These are phyloP conservation scores for Boletus rufocinnamomeus DNA, from an alignment of 768 basidiomycete species.

Conservation along the genomic window DNA sequence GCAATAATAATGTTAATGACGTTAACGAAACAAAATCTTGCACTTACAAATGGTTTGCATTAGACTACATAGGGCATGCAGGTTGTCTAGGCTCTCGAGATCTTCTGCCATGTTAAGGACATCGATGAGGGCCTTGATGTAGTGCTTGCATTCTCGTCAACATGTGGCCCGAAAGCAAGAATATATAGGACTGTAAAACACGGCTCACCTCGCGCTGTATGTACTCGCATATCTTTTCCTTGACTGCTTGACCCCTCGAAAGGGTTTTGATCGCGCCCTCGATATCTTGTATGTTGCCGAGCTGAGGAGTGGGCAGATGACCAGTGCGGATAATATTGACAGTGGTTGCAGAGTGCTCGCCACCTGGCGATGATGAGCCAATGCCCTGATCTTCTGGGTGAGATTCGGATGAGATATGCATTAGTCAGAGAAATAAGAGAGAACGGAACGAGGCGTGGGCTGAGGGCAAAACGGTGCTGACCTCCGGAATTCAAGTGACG, in stretches of 20 bases:
- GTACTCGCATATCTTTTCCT: conserved; percentile 88
- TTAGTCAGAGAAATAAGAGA: conserved; percentile 19
- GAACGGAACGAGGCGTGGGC: conserved; percentile 12
- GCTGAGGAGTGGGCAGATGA: conserved; percentile 71
- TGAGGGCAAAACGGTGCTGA: conserved; percentile 39
- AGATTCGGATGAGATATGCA: conserved; percentile 16
- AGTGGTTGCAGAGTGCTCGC: conserved; percentile 60
- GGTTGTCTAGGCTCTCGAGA: conserved; percentile 83
- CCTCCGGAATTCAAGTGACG: conserved; percentile 71
- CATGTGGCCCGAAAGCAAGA: not conserved
- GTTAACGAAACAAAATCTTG: not conserved
- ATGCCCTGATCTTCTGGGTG: conserved; percentile 47
- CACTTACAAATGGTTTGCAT: conserved; percentile 92
- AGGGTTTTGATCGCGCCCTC: conserved; percentile 77
- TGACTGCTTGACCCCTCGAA: conserved; percentile 67
- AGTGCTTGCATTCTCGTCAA: conserved; percentile 55
- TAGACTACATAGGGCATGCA: conserved; percentile 87
- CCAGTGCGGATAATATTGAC: conserved; percentile 69
- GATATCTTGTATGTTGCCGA: conserved; percentile 78
- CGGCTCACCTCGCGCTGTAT: conserved; percentile 78
- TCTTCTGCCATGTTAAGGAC: conserved; percentile 91
- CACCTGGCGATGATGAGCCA: conserved; percentile 64
- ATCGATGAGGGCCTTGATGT: conserved; percentile 82
- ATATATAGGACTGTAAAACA: not conserved
- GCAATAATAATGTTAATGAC: conserved; percentile 9